phyloP scores from a whole-genome alignment of 192 early-diverging fungal species.

The Allomyces macrogynus region DNA sequence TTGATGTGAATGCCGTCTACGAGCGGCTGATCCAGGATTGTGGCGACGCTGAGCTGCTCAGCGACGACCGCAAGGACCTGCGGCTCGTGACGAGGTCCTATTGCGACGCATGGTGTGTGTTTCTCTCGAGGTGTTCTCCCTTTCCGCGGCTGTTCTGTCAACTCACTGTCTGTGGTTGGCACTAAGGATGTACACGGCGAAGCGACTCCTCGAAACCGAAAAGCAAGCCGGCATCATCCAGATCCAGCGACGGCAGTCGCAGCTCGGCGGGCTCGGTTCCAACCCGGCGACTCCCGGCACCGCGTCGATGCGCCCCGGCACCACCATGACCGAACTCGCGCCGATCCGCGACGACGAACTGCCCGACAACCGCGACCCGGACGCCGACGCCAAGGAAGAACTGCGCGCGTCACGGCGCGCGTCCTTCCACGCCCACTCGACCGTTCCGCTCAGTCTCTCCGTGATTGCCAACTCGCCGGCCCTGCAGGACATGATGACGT shows the following conservation, averaged over 20 bases:
- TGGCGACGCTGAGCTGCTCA: constrained; percentile 21
- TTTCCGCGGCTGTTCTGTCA: no score
- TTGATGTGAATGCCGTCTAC: constrained; percentile 21
- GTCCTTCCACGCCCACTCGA: no score
- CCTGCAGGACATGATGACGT: not conserved
- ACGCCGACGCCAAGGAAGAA: not conserved
- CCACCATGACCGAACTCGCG: not conserved
- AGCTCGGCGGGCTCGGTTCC: not conserved
- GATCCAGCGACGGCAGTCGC: not conserved
- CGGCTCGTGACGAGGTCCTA: constrained; percentile 15
- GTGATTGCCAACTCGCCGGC: not conserved
- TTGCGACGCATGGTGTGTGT: not conserved
- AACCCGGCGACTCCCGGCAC: not conserved
- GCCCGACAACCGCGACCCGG: not conserved
- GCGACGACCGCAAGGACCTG: constrained; percentile 24
- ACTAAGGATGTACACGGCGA: not conserved
- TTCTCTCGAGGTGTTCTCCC: no score
- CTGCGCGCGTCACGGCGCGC: no score
- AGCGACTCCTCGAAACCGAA: not conserved
- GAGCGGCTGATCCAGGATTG: constrained; percentile 20
- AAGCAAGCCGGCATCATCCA: not conserved
- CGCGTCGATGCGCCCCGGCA: not conserved
- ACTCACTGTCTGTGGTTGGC: no score
- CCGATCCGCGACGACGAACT: not conserved
- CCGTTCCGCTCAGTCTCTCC: not conserved